A percentile compares a stretch with the other conserved stretches of the same genome.
phyloP scores from a whole-genome alignment of 805 yeast species.

The Schizosaccharomyces lindneri region DNA sequence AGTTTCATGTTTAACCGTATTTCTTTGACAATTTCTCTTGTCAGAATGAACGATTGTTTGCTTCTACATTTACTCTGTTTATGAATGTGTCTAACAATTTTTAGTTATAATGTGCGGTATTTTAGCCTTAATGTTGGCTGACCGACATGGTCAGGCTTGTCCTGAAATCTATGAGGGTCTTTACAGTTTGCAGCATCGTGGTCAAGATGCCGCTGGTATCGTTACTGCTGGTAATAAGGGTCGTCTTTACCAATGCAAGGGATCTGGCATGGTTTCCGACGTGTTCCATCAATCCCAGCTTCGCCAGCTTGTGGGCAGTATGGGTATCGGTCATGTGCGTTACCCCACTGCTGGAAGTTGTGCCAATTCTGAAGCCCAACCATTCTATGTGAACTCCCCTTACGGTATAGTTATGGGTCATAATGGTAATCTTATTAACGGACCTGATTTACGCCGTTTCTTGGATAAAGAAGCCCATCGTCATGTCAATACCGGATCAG shows the following conservation, averaged over 20 bases:
- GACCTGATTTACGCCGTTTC: constrained; percentile 45
- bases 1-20: no score
- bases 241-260: constrained; percentile 87
- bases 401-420: constrained; percentile 79
- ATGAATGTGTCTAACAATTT: not conserved
- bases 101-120: constrained; percentile 68
- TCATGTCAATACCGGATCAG: constrained; percentile 91
- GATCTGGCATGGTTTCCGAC: constrained; percentile 95
- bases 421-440: constrained; percentile 86
- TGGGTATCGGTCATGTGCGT: constrained; percentile 86
- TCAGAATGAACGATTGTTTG: not conserved
- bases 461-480: constrained; percentile 88
- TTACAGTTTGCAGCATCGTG: constrained; percentile 82
- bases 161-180: constrained; percentile 83
- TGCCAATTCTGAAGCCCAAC: constrained; percentile 94
- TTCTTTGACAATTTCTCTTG: no score
- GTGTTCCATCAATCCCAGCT: constrained; percentile 74
- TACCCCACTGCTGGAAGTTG: constrained; percentile 95
- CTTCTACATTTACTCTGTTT: not conserved
- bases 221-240: constrained; percentile 89
- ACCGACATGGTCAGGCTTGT: constrained; percentile 48
- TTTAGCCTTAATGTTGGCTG: constrained; percentile 63
- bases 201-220: constrained; percentile 98
- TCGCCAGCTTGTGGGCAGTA: constrained; percentile 59
- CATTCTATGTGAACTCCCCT: constrained; percentile 91